Evolutionary conservation across 2,329 filamentous ascomycete species (phyloP).

Genomic region (Penicillium crustosum): DNA sequence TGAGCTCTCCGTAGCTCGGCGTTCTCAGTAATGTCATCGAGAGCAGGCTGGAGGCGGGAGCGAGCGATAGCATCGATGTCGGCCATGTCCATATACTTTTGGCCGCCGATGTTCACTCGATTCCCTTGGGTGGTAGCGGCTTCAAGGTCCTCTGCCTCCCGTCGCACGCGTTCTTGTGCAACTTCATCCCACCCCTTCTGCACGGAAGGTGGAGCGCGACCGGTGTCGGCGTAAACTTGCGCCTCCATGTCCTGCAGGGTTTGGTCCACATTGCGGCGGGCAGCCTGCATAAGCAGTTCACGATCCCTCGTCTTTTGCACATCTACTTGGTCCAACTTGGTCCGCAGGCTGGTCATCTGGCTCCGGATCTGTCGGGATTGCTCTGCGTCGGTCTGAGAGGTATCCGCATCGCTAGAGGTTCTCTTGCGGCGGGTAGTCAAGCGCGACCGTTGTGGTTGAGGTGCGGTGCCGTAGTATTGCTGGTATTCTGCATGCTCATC

Average conservation of each 20-base stretch:
- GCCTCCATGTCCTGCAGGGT: slow-evolving; percentile 79
- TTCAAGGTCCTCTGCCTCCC: slow-evolving; percentile 64
- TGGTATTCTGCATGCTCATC: slow-evolving; percentile 68
- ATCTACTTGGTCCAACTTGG: slow-evolving; percentile 54
- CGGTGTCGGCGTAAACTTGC: slow-evolving; percentile 72
- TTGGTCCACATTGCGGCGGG: slow-evolving; percentile 81
- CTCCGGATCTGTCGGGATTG: slow-evolving; percentile 70
- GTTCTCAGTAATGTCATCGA: slow-evolving; percentile 80
- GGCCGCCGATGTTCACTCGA: slow-evolving; percentile 70
- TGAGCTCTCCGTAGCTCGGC: slow-evolving; percentile 70
- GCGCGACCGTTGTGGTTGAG: slow-evolving; percentile 46
- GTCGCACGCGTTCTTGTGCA: slow-evolving; percentile 66
- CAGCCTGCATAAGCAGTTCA: slow-evolving; percentile 71
- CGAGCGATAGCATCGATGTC: slow-evolving; percentile 79
- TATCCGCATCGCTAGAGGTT: slow-evolving; percentile 64
- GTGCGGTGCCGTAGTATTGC: slow-evolving; percentile 71
- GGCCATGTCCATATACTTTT: slow-evolving; percentile 73
- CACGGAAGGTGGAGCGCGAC: slow-evolving; percentile 67
- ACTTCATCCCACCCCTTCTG: slow-evolving; percentile 77
- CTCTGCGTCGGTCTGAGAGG: slow-evolving; percentile 62
- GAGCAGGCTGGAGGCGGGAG: slow-evolving; percentile 73
- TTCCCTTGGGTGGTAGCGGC: slow-evolving; percentile 57
- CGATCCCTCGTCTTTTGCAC: slow-evolving; percentile 65
- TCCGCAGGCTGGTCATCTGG: slow-evolving; percentile 77
- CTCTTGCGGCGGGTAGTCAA: slow-evolving; percentile 60